Conservation (phyloP, 441 rosid genomes). For the Mallotus repandus region DNA sequence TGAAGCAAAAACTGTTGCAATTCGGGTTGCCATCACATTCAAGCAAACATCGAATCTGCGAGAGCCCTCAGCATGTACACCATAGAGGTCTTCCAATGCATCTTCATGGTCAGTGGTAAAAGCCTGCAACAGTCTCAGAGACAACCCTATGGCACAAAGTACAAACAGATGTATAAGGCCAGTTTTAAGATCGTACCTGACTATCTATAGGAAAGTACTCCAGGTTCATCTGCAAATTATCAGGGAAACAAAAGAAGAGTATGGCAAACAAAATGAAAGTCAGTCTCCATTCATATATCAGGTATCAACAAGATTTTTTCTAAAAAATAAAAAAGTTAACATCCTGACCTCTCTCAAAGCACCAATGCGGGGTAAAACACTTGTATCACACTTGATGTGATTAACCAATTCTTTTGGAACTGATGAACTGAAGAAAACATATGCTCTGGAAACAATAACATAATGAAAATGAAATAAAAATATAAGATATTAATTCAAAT, state of each 20-base stretch:
- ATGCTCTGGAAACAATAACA: conserved; percentile 60
- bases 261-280: conserved; percentile 17
- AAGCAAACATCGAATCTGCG: conserved; percentile 73
- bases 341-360: conserved; percentile 85
- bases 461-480: conserved; percentile 11
- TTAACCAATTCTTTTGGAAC: conserved; percentile 75
- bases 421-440: conserved; percentile 92
- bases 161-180: neutral
- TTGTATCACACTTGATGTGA: conserved; percentile 80
- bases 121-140: conserved; percentile 48
- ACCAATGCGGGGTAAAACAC: conserved; percentile 83
- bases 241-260: conserved; percentile 15
- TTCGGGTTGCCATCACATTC: conserved; percentile 87
- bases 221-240: conserved; percentile 86
- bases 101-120: conserved; percentile 85
- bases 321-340: conserved; percentile 5
- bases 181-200: conserved; percentile 39
- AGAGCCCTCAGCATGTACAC: conserved; percentile 64
- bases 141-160: neutral
- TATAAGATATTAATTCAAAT: neutral
- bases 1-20: conserved; percentile 98
- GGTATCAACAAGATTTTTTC: conserved; percentile 14
- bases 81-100: conserved; percentile 80
- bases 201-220: conserved; percentile 90
- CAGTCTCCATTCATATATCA: conserved; percentile 5